Percentiles rank a stretch among this genome's conserved stretches.
Evolutionary conservation across 2,329 filamentous ascomycete species (phyloP).

Genomic region (Xylariaceae sp.): DNA sequence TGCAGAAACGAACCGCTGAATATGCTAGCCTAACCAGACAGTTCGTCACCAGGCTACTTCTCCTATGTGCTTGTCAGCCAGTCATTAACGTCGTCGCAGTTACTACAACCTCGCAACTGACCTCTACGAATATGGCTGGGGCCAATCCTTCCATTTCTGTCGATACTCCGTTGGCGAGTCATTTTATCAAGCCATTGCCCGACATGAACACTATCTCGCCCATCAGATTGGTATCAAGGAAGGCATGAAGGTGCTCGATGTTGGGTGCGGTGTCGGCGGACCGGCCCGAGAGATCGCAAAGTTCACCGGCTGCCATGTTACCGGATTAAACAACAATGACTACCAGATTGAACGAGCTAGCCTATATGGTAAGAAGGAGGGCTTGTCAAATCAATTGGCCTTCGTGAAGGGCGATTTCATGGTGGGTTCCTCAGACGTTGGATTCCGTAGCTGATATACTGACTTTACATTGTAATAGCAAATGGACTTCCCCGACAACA

Average conservation of each 20-base stretch:
- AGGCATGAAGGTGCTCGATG: slow-evolving; percentile 88
- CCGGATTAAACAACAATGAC: slow-evolving; percentile 97
- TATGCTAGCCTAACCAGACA: slow-evolving; percentile 94
- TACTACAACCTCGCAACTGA: slow-evolving; percentile 99
- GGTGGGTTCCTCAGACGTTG: slow-evolving; percentile 46
- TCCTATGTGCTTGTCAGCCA: neutral
- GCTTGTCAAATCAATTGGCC: slow-evolving; percentile 74
- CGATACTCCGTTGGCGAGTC: slow-evolving; percentile 85
- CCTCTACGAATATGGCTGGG: slow-evolving; percentile 96
- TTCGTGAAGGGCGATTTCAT: slow-evolving; percentile 98
- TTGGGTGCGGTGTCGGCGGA: slow-evolving; percentile 95
- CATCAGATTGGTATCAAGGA: slow-evolving; percentile 84
- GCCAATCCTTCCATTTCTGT: slow-evolving; percentile 96
- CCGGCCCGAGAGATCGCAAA: slow-evolving; percentile 95
- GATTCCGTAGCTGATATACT: neutral
- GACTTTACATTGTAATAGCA: slow-evolving; percentile 53
- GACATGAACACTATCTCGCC: slow-evolving; percentile 97
- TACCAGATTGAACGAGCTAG: slow-evolving; percentile 98
- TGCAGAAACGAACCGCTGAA: slow-evolving; percentile 75
- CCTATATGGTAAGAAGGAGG: slow-evolving; percentile 79
- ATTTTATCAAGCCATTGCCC: slow-evolving; percentile 89
- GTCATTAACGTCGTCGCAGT: slow-evolving; percentile 45
- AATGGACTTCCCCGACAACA: slow-evolving; percentile 92
- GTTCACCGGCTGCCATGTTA: slow-evolving; percentile 87
- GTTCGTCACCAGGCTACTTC: slow-evolving; percentile 54